Percentiles rank a stretch among this genome's conserved stretches.
Evolutionary conservation across 768 basidiomycete genomes (phyloP).

Genomic region (Cystobasidium onofrii): DNA sequence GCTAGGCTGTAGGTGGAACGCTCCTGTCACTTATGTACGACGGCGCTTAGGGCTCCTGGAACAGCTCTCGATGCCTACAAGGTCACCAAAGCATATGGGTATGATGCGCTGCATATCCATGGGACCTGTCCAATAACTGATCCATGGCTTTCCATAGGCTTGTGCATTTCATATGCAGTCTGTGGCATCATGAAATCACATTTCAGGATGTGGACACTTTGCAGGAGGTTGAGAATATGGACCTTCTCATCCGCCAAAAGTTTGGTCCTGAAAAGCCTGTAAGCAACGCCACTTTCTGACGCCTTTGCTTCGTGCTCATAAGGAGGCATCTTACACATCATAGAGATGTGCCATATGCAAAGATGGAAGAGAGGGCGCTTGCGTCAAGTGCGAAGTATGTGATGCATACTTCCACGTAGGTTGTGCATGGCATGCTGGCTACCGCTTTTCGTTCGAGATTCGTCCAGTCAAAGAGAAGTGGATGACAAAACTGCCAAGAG

Average conservation of each 20-base stretch:
- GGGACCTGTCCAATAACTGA: background rate
- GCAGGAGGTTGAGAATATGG: slow-evolving; percentile 76
- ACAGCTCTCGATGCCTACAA: slow-evolving; percentile 39
- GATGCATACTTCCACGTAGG: slow-evolving; percentile 70
- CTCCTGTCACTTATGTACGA: background rate
- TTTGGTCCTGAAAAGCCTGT: background rate
- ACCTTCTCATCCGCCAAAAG: slow-evolving; percentile 45
- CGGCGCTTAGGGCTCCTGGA: background rate
- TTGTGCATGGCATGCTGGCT: slow-evolving; percentile 78
- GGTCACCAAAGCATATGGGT: slow-evolving; percentile 38
- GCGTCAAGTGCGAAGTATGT: slow-evolving; percentile 65
- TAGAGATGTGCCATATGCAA: background rate
- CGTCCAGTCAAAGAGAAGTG: background rate
- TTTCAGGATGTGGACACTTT: slow-evolving; percentile 68
- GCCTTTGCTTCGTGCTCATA: background rate
- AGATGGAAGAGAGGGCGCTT: background rate
- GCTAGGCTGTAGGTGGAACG: background rate
- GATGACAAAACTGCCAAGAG: background rate
- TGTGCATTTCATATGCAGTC: slow-evolving; percentile 77
- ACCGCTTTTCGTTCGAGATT: slow-evolving; percentile 87
- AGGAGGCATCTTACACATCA: background rate
- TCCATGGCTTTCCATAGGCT: slow-evolving; percentile 21
- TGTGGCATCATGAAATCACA: slow-evolving; percentile 73
- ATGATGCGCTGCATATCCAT: background rate
- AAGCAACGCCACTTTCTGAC: background rate